Conservation (phyloP, 345 rosid species). For the Dipteronia sinensis region DNA sequence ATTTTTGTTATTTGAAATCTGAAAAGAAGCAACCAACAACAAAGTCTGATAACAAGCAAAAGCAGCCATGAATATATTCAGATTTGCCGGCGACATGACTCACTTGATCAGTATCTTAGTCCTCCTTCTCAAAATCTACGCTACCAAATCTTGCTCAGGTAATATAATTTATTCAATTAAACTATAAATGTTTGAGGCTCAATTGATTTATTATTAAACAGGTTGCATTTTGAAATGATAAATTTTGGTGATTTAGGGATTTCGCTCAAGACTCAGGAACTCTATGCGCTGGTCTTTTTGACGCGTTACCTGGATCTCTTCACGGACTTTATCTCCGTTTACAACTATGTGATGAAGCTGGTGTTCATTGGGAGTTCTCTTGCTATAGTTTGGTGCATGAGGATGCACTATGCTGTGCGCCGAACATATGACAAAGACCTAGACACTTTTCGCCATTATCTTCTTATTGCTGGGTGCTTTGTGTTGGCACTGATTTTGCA, state of each 20-base stretch:
- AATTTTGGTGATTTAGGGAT: constrained; percentile 48
- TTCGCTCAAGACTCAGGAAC: constrained; percentile 95
- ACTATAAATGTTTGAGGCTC: not conserved
- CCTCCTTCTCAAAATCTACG: constrained; percentile 96
- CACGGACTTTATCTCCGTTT: constrained; percentile 74
- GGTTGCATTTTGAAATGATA: not conserved
- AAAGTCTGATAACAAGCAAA: not conserved
- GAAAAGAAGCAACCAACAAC: constrained; percentile 28
- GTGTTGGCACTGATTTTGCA: constrained; percentile 61
- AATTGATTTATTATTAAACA: constrained; percentile 7
- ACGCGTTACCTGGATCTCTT: constrained; percentile 86
- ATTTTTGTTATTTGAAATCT: constrained; percentile 2
- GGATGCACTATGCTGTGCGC: constrained; percentile 62
- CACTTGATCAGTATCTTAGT: constrained; percentile 85
- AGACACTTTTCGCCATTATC: constrained; percentile 84
- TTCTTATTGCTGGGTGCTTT: constrained; percentile 56
- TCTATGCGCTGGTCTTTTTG: constrained; percentile 81
- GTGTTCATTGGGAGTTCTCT: constrained; percentile 83
- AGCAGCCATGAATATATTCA: constrained; percentile 80
- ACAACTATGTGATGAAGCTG: constrained; percentile 85
- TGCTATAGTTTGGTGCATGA: constrained; percentile 93
- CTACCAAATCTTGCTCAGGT: constrained; percentile 95
- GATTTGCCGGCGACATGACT: constrained; percentile 95
- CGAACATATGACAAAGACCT: constrained; percentile 79
- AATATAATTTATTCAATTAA: constrained; percentile 1